Evolutionary conservation across 139 green algal genomes (phyloP), one percentile per base, ranked within the genome.

Genomic region (Zygnema cylindricum): DNA sequence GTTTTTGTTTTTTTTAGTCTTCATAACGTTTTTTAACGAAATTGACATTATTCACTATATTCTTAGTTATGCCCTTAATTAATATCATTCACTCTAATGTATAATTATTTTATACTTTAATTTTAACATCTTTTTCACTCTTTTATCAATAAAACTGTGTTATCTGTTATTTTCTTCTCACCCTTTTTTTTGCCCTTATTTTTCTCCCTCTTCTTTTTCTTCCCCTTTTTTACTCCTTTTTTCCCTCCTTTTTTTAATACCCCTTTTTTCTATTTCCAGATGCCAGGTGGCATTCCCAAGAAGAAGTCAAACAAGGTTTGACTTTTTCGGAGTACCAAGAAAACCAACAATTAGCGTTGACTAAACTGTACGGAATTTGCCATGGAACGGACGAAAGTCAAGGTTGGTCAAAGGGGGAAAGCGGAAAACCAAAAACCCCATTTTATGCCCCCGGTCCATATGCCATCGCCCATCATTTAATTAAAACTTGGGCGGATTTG

Each of bases 381-480:
- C 0, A 86, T 33, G 41, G 33, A 41, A 16, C 33, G 69, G 41
- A 55, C 23, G 2, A 55, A 54, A 33, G 38, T 30, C 1, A 23
- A 16, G 7, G 32, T 69, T 76, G 76, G 38, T 38, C 41, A 40
- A 2, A 39, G n/a, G 2, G 41, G 30, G 1, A 11, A 40, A 54
- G 78, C 22, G 32, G 40, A 2, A 63, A 86, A 41, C 35, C 42
- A 16, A 87, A 87, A 30, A 23, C 21, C 42, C 69, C 77, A 30
- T 25, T 39, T 0, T 89, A 69, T 73, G 69, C 83, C 1, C 84
- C 84, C 41, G 84, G 84, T 1, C 69, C 84, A 0, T 89, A 89
- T 25, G 84, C 84, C 23, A 89, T 89, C 38, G 84, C 84, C 2
- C 84, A 89, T 32, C 69, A 89, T 38, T 35, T 89, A 23, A 89